phyloP scores from a whole-genome alignment of 352 stramenopile genomes.

The Phytophthora pluvialis region DNA sequence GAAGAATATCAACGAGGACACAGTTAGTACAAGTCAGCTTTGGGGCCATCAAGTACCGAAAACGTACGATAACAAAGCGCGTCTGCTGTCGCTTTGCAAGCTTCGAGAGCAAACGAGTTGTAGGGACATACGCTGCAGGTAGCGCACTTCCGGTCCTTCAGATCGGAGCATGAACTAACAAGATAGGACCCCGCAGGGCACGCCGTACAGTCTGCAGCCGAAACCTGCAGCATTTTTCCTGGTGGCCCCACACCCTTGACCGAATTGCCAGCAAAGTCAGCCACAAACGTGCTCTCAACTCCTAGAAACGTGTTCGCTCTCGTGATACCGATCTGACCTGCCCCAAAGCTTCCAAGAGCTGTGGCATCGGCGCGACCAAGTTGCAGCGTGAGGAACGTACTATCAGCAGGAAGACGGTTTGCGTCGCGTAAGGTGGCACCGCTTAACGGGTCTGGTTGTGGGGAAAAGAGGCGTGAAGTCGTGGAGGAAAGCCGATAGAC shows the following conservation, averaged over 20 bases:
- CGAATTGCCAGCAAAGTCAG: conserved; percentile 57
- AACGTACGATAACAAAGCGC: conserved; percentile 76
- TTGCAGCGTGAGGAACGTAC: conserved; percentile 68
- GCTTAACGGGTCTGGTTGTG: conserved; percentile 54
- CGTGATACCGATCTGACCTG: conserved; percentile 58
- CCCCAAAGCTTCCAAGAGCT: conserved; percentile 42
- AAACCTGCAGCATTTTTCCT: conserved; percentile 40
- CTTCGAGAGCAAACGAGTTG: conserved; percentile 58
- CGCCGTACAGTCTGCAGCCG: conserved; percentile 55
- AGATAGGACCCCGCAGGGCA: conserved; percentile 56
- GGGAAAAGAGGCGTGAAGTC: conserved; percentile 52
- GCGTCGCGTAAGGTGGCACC: conserved; percentile 48
- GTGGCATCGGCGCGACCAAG: conserved; percentile 50
- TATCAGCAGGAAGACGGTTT: conserved; percentile 62
- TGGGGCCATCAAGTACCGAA: too few relatives aligned
- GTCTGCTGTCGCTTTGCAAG: conserved; percentile 61
- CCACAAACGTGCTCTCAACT: conserved; percentile 43
- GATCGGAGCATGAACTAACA: conserved; percentile 65
- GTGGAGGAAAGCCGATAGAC: conserved; percentile 45
- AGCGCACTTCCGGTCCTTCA: conserved; percentile 57
- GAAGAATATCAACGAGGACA: conserved; percentile 1
- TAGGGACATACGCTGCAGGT: conserved; percentile 63
- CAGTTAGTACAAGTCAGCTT: not conserved
- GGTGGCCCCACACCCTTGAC: conserved; percentile 33
- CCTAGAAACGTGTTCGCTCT: conserved; percentile 58